Evolutionary conservation across 148 eudicot genomes (phyloP), one percentile per base, ranked within the genome.

Genomic region (Pharnaceum exiguum): DNA sequence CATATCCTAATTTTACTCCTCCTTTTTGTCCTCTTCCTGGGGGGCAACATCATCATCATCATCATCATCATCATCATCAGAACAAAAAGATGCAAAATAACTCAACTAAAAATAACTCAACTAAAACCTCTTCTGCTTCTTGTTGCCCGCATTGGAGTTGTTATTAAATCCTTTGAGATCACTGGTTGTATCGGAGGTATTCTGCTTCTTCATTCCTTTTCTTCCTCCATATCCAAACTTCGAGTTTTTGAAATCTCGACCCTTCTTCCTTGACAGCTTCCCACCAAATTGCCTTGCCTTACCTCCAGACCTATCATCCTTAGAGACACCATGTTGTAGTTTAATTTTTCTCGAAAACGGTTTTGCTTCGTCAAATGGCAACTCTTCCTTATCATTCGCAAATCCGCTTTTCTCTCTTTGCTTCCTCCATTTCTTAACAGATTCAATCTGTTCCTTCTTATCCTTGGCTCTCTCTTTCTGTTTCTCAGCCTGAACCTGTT

Each of bases 381-480:
- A 72, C 39, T 87, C 95, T 48, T 66, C 90, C 48, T 82, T 71
- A 22, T 74, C 79, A 46, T 56, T 61, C 5, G 78, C 75, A 68
- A 75, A 91, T 51, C 97, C 97, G 29, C 80, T 84, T 52, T 69
- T 77, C 54, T 85, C 75, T 56, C 97, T 77, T 53, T 87, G 90
- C 62, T 87, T 91, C 75, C 97, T 79, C 97, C 97, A 91, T 60
- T 91, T 91, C 82, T 91, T 91, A 40, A 91, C 96, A 7, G 96
- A 82, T 60, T 85, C 97, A 0, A 91, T 81, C 62, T 79, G 77
- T 5, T 87, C 80, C 60, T 87, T 91, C 71, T 87, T 91, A 67
- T 82, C 87, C 71, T 82, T 84, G 5, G 80, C 77, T 60, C 84
- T 82, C 71, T 91, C 97, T 46, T 73, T 90, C 10, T 55, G 70